A percentile compares a stretch with the other conserved stretches of the same genome.
phyloP scores from a whole-genome alignment of 148 eudicot species.

The Cornus suecica region DNA sequence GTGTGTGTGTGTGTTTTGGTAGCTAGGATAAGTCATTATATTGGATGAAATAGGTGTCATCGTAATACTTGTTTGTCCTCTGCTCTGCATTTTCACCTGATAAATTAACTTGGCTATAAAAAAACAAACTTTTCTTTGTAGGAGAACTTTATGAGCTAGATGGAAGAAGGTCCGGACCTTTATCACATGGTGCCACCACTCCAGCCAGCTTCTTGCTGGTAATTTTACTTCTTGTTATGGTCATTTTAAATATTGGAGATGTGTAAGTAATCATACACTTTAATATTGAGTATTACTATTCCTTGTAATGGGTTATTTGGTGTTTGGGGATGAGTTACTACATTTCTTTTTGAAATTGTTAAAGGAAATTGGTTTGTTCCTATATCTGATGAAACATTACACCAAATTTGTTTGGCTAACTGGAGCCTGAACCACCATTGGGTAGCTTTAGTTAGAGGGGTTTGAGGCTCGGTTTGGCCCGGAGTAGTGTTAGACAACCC shows the following conservation, averaged over 20 bases:
- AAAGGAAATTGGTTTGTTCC: no score
- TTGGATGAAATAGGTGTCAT: not conserved
- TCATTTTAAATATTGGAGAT: not conserved
- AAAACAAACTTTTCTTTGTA: constrained; percentile 23
- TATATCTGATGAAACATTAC: no score
- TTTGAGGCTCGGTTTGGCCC: not conserved
- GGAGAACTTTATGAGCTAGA: constrained; percentile 95
- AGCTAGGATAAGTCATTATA: not conserved
- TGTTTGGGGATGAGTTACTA: not conserved
- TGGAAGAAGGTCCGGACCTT: constrained; percentile 77
- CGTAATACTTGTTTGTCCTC: not conserved
- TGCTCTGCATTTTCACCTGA: not conserved
- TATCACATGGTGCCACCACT: constrained; percentile 79
- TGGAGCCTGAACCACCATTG: not conserved
- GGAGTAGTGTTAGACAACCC: not conserved
- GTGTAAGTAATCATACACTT: not conserved
- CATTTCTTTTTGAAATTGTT: not conserved
- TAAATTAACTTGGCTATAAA: not conserved
- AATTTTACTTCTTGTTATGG: constrained; percentile 3
- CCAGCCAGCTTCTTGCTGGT: constrained; percentile 71
- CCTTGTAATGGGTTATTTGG: not conserved
- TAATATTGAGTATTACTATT: no score
- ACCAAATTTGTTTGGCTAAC: no score
- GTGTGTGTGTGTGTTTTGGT: not conserved
- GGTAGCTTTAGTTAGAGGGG: not conserved